Base-by-base conservation (phyloP, 1,284 basidiomycete species). In the Leccinum ponderosum region DNA sequence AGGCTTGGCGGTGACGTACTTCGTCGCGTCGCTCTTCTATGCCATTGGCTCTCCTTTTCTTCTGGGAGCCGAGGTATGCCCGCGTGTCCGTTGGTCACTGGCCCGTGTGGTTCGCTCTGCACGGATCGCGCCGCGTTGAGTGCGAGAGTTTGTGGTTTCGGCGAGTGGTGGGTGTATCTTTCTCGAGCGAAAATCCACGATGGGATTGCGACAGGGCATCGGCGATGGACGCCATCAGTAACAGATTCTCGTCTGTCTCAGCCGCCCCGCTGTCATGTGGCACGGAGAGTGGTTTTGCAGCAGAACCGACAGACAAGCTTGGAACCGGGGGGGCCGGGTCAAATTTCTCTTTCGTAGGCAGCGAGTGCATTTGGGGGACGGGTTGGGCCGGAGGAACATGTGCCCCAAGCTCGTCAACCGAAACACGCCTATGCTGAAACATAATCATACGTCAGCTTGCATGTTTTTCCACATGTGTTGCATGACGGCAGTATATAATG, bases 181-280 rank as follows among this genome's bases (percentile, higher is more conserved):
- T 69, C 25, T 74, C 70, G n/a, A 74, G 60, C 20, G 70, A 62
- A 53, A 70, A 65, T 25, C 63, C 68, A 20, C 67, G 64, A 33
- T 73, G 70, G 2, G 65, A 63, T 25, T 69, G 61, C 22, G 73
- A 77, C 3, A 87, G 72, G 2, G 86, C 84, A 53, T 80, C 79
- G 0, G 80, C 79, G 27, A 87, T 77, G 35, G 84, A 83, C 12
- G 77, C 76, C 42, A 84, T 81, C 67, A 87, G 82, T 0, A 82
- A 84, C n/a, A 71, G 70, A 17, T 66, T 65, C 35, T 74, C 72
- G 14, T 69, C 72, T 0, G 63, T 65, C 44, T 42, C 57, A 50
- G 35, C 44, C 4, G 15, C 59, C 17, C 60, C 60, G n/a, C 27
- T 53, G 22, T 63, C 62, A 39, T 63, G 35, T 3, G 62, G 64